Evolutionary conservation across 495 filamentous ascomycete genomes (phyloP).

Genomic region (Penicillium canariense): DNA sequence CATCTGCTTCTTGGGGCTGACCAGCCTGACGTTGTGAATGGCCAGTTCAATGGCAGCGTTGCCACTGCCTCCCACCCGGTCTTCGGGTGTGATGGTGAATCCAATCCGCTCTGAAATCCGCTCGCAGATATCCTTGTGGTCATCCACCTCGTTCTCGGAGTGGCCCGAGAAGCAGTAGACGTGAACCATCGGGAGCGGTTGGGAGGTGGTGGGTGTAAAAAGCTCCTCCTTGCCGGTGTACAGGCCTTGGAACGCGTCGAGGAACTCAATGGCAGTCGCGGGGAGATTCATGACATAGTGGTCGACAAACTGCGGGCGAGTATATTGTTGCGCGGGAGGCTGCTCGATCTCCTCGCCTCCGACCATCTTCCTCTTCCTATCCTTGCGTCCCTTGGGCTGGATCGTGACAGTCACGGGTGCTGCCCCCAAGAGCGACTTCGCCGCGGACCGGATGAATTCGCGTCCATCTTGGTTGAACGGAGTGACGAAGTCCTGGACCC

Average conservation of each 20-base stretch:
- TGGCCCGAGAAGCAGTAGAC: conserved; percentile 87
- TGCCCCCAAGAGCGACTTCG: conserved; percentile 55
- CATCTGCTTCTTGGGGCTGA: conserved; percentile 92
- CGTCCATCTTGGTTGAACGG: conserved; percentile 79
- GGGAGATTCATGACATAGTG: conserved; percentile 99
- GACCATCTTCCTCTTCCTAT: conserved; percentile 23
- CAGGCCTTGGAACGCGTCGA: conserved; percentile 79
- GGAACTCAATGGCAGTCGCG: conserved; percentile 79
- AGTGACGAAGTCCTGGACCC: conserved; percentile 72
- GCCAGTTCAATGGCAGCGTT: conserved; percentile 54
- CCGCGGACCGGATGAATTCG: conserved; percentile 70
- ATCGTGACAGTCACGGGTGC: conserved; percentile 48
- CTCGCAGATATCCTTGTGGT: conserved; percentile 63
- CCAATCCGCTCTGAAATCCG: conserved; percentile 63
- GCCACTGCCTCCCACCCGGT: conserved; percentile 43
- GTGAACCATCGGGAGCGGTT: conserved; percentile 75
- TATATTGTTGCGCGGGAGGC: conserved; percentile 44
- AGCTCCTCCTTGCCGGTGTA: conserved; percentile 66
- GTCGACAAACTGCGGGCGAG: conserved; percentile 64
- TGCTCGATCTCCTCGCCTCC: conserved; percentile 21
- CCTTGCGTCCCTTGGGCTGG: conserved; percentile 25
- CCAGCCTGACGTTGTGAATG: conserved; percentile 78
- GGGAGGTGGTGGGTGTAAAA: conserved; percentile 58
- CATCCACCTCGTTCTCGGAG: conserved; percentile 62
- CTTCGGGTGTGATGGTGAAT: conserved; percentile 57